Evolutionary conservation across 495 filamentous ascomycete genomes (phyloP).

Genomic region (Hyaloscypha hepaticicola): DNA sequence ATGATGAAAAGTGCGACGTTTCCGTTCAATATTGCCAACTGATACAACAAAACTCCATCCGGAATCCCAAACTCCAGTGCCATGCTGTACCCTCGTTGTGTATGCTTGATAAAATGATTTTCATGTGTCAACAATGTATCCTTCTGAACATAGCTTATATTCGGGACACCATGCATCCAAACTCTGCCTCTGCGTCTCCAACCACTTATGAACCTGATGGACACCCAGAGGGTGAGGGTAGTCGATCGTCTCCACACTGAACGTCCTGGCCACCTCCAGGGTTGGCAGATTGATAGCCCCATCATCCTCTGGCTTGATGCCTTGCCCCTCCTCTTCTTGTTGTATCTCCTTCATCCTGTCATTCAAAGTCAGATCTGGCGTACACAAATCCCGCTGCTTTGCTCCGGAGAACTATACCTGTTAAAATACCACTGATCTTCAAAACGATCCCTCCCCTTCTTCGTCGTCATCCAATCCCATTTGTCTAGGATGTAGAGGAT

Average conservation of each 20-base stretch:
- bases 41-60: background rate
- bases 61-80: background rate
- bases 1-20: too few species aligned
- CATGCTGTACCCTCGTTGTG: background rate
- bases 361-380: background rate
- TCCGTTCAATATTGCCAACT: background rate
- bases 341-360: conserved; percentile 18
- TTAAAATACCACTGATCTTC: conserved; percentile 39
- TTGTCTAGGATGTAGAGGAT: conserved; percentile 31
- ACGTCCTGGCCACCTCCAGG: conserved; percentile 27
- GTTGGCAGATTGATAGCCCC: conserved; percentile 26
- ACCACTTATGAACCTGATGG: conserved; percentile 28
- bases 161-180: conserved; percentile 32
- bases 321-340: conserved; percentile 12
- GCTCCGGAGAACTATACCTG: conserved; percentile 7
- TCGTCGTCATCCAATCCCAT: conserved; percentile 26
- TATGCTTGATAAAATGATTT: background rate
- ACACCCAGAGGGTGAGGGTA: conserved; percentile 31
- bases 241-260: conserved; percentile 29
- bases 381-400: background rate
- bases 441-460: conserved; percentile 25
- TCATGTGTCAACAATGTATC: conserved; percentile 17
- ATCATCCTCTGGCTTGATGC: conserved; percentile 16
- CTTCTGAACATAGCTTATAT: conserved; percentile 26
- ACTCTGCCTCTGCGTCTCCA: conserved; percentile 18